Conservation (phyloP, 495 filamentous ascomycete genomes). For the Trichoderma gamsii region DNA sequence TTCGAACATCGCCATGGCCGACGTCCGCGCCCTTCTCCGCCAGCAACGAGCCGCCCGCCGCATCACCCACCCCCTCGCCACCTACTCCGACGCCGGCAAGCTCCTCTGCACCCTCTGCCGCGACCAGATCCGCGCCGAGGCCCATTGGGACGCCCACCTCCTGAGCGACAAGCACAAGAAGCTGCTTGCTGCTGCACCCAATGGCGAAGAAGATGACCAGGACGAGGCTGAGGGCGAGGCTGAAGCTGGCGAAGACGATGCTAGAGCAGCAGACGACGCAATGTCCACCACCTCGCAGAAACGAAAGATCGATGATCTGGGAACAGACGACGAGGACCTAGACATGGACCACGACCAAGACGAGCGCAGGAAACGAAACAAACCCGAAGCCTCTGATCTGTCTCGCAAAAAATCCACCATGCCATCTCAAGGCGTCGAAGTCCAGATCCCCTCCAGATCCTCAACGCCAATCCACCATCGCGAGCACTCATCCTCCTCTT, state of each 20-base stretch:
- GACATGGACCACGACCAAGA: slow-evolving; percentile 34
- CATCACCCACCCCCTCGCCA: slow-evolving; percentile 59
- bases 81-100: slow-evolving; percentile 54
- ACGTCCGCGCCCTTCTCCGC: slow-evolving; percentile 75
- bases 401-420: slow-evolving; percentile 32
- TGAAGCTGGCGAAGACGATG: slow-evolving; percentile 29
- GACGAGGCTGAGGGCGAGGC: slow-evolving; percentile 33
- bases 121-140: slow-evolving; percentile 53
- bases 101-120: slow-evolving; percentile 56
- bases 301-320: slow-evolving; percentile 11
- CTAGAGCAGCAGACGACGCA: neutral
- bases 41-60: slow-evolving; percentile 73
- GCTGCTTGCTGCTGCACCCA: slow-evolving; percentile 27
- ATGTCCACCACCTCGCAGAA: neutral
- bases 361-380: slow-evolving; percentile 39
- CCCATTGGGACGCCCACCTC: slow-evolving; percentile 54
- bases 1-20: slow-evolving; percentile 54
- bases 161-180: slow-evolving; percentile 43
- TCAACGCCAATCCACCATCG: slow-evolving; percentile 40
- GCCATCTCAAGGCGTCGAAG: slow-evolving; percentile 42
- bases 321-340: slow-evolving; percentile 26
- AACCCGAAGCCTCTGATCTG: slow-evolving; percentile 26
- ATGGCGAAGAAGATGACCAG: slow-evolving; percentile 15
- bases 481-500: slow-evolving; percentile 19
- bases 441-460: slow-evolving; percentile 51